Conservation (phyloP, 768 basidiomycete genomes). For the Phaeolepiota aurea region DNA sequence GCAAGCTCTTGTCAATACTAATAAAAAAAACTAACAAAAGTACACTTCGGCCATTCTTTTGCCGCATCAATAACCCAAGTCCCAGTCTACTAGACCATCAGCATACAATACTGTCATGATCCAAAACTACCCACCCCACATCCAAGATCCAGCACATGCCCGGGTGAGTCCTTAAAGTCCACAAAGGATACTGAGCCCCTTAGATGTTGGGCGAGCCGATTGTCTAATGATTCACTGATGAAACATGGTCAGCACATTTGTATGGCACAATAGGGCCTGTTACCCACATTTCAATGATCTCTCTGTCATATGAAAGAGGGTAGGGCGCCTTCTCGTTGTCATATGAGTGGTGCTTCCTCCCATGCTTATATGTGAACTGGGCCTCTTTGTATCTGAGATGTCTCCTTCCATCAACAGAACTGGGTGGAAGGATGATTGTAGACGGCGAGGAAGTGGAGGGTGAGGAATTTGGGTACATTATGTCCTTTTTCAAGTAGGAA, state of each 20-base stretch:
- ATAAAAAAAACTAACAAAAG: constrained; percentile 39
- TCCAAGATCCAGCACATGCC: constrained; percentile 57
- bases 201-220: constrained; percentile 37
- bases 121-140: constrained; percentile 49
- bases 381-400: constrained; percentile 40
- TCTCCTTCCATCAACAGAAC: constrained; percentile 26
- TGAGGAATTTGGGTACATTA: constrained; percentile 13
- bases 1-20: neutral
- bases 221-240: constrained; percentile 47
- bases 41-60: constrained; percentile 57
- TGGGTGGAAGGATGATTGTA: constrained; percentile 12
- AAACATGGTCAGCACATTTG: neutral
- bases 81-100: constrained; percentile 41
- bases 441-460: constrained; percentile 8
- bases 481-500: no score
- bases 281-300: constrained; percentile 62
- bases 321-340: constrained; percentile 75
- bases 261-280: constrained; percentile 1
- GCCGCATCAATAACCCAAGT: constrained; percentile 70
- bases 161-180: constrained; percentile 44
- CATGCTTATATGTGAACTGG: constrained; percentile 51
- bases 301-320: constrained; percentile 62
- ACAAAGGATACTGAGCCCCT: constrained; percentile 53
- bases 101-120: constrained; percentile 4
- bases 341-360: constrained; percentile 58